A percentile compares a stretch with the other conserved stretches of the same genome.
These are phyloP conservation scores for Aspergillus novoparasiticus DNA, from an alignment of 2,329 filamentous ascomycete genomes.

Conservation along the genomic window DNA sequence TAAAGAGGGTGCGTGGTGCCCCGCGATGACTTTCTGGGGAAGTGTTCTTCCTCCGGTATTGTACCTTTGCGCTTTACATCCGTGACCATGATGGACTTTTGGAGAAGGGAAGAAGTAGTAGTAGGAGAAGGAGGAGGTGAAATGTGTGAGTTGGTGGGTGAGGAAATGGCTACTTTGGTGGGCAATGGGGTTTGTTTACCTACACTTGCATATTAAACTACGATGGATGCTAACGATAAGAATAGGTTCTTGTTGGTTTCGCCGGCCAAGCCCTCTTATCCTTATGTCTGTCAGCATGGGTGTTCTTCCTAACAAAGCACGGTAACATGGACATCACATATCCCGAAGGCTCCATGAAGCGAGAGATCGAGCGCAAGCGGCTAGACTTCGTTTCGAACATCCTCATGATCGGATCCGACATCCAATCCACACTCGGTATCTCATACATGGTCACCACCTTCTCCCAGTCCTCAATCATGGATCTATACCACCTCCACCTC, in stretches of 20 bases:
- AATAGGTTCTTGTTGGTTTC: not conserved
- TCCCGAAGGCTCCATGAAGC: not conserved
- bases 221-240: not conserved
- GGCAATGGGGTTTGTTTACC: not conserved
- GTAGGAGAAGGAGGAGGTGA: too few relatives aligned
- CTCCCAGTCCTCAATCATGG: not conserved
- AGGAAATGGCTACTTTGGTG: not conserved
- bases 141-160: not conserved
- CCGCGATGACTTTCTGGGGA: too few relatives aligned
- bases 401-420: not conserved
- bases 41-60: not conserved
- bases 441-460: not conserved
- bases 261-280: not conserved
- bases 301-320: not conserved
- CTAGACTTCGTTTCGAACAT: not conserved
- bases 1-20: not conserved
- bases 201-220: too few relatives aligned
- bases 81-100: not conserved
- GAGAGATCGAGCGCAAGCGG: not conserved
- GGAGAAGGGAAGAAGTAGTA: too few relatives aligned
- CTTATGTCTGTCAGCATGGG: not conserved
- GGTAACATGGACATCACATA: not conserved
- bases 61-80: not conserved
- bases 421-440: not conserved
- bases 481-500: not conserved